Percentiles rank a stretch among this genome's conserved stretches.
Conservation (phyloP, 192 early-diverging fungal species). For the Coemansia sp. region DNA sequence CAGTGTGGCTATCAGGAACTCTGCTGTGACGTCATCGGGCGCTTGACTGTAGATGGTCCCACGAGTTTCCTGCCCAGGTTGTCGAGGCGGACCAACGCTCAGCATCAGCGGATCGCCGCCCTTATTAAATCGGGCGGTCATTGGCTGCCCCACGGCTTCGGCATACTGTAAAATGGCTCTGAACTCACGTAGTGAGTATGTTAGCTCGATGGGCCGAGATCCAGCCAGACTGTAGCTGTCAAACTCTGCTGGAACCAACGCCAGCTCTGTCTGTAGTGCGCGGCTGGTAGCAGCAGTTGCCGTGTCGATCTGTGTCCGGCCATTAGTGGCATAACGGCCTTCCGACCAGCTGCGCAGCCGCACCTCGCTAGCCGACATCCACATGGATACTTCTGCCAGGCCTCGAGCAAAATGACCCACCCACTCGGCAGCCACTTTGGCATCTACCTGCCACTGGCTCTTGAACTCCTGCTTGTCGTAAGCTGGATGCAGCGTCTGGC, state of each 20-base stretch:
- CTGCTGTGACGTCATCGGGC: constrained; percentile 25
- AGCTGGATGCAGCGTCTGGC: constrained; percentile 41
- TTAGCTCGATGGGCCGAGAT: constrained; percentile 38
- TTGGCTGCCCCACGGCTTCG: constrained; percentile 40
- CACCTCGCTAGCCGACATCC: constrained; percentile 30
- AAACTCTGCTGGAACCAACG: constrained; percentile 45
- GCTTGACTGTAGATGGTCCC: constrained; percentile 3
- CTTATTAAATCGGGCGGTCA: constrained; percentile 40
- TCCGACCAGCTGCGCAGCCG: constrained; percentile 45
- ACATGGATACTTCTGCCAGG: constrained; percentile 48
- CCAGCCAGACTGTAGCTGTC: constrained; percentile 34
- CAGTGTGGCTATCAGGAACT: constrained; percentile 51
- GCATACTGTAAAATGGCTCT: constrained; percentile 49
- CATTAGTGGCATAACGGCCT: constrained; percentile 15
- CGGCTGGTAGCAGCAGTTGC: constrained; percentile 27
- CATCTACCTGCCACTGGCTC: constrained; percentile 41
- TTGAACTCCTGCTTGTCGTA: constrained; percentile 43
- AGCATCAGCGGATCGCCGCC: constrained; percentile 48
- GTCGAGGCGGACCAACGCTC: constrained; percentile 13
- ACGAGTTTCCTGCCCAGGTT: constrained; percentile 1
- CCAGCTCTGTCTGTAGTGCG: constrained; percentile 42
- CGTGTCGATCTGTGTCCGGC: constrained; percentile 20
- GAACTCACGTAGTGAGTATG: constrained; percentile 51
- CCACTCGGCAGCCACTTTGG: constrained; percentile 45
- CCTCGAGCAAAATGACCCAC: constrained; percentile 49